These are phyloP conservation scores for Striga asiatica DNA, from an alignment of 257 asterid genomes.

Conservation along the genomic window DNA sequence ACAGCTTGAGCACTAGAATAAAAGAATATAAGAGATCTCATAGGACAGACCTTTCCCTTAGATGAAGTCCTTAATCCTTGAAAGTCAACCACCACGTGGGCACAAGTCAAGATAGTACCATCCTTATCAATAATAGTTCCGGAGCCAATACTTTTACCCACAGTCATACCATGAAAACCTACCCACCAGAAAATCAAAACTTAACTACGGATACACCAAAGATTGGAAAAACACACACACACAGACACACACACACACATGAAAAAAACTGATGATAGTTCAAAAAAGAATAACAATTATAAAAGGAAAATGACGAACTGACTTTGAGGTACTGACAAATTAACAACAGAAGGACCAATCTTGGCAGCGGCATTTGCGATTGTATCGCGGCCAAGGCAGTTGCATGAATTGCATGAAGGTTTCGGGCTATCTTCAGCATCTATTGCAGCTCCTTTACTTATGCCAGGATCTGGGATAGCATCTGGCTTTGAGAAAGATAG, in stretches of 20 bases:
- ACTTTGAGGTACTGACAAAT: conserved; percentile 68
- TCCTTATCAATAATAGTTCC: conserved; percentile 78
- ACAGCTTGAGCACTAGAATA: neutral
- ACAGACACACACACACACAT: too few relatives aligned
- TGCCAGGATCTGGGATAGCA: conserved; percentile 23
- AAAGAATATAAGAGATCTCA: neutral
- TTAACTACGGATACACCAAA: neutral
- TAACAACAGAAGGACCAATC: conserved; percentile 82
- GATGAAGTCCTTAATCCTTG: conserved; percentile 45
- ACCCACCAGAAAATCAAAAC: conserved; percentile 4
- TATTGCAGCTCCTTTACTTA: conserved; percentile 23
- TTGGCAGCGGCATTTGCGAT: conserved; percentile 80
- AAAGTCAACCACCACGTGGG: conserved; percentile 61
- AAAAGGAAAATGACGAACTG: neutral
- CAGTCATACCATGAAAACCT: conserved; percentile 48
- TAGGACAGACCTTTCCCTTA: conserved; percentile 43
- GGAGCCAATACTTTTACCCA: conserved; percentile 65
- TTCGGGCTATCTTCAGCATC: conserved; percentile 26
- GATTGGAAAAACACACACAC: too few relatives aligned
- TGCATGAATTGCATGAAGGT: conserved; percentile 54
- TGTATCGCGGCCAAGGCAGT: conserved; percentile 69
- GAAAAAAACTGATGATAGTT: neutral
- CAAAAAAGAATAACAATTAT: neutral
- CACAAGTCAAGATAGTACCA: conserved; percentile 91
- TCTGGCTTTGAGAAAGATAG: conserved; percentile 29